Percentiles rank a stretch among this genome's conserved stretches.
These are phyloP conservation scores for Tuber aestivum DNA, from an alignment of 495 filamentous ascomycete genomes.

Conservation along the genomic window DNA sequence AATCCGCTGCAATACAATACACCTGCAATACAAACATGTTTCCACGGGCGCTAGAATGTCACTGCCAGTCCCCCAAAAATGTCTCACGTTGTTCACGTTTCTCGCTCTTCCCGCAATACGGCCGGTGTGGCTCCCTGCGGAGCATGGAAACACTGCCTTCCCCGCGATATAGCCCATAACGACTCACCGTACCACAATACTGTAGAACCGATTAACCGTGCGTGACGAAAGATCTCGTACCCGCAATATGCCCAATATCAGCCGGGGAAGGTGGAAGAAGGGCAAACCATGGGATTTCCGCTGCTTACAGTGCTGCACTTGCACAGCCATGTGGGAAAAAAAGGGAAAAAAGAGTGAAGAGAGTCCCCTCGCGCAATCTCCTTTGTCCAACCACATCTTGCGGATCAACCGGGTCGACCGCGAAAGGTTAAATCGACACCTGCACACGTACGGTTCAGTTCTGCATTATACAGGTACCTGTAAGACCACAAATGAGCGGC, in stretches of 20 bases:
- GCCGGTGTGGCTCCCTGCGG: not conserved
- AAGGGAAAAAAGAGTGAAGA: not conserved
- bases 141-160: not conserved
- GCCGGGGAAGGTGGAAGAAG: not conserved
- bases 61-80: not conserved
- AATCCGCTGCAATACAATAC: not conserved
- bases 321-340: not conserved
- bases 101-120: not conserved
- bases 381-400: not conserved
- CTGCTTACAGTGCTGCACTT: not conserved
- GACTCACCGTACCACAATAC: not conserved
- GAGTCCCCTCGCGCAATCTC: constrained; percentile 1
- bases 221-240: not conserved
- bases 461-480: not conserved
- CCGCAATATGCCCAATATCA: not conserved
- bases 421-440: not conserved
- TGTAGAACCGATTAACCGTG: not conserved
- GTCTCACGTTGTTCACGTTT: not conserved
- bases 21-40: not conserved
- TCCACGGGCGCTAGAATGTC: not conserved
- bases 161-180: not conserved
- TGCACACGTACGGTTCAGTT: not conserved
- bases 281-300: not conserved
- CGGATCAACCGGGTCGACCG: not conserved
- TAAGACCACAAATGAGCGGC: not conserved